Base-by-base conservation (phyloP, 306 rosid species). In the Crotalaria pallida region DNA sequence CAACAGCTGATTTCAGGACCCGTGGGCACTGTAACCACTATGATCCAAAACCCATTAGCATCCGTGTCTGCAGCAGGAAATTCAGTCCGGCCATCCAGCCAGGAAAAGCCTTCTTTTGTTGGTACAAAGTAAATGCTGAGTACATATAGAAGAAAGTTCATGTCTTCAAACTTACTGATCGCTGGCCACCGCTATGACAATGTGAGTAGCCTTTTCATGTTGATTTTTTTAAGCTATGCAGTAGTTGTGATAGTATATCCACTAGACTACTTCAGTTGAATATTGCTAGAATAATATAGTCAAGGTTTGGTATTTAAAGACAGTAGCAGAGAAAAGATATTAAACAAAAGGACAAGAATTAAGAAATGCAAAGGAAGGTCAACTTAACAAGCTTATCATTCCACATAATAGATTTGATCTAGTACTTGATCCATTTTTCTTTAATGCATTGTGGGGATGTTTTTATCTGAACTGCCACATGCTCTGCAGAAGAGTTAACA, bases 1-100 rank as follows among this genome's bases (percentile, higher is more conserved):
- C 88, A 96, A 79, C 96, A 91, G 8, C 83, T 83, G 15, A 78
- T 75, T 41, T 77, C 82, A 17, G 77, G 89, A 78, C 81, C 96
- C 16, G 40, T 73, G 68, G 92, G 96, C 66, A 34, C 84, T 13
- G 51, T 38, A 23, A 73, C 80, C 49, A 40, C 88, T 7, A 60
- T 72, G 33, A 72, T 83, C 43, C 65, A 80, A 71, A 80, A 80
- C 78, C 78, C 85, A 58, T 80, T 86, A 66, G 47, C 85, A 10
- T 64, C 89, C 65, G 55, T 90, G 45, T 36, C 88, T 56, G 31
- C 81, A 10, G 55, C 82, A 24, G 92, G 88, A 71, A 83, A 72
- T 77, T 71, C 88, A 56, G 73, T 84, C 71, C 83, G 67, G 68
- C 94, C 90, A 53, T 61, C 95, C 49, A 70, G 74, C 83, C 83